Conservation (phyloP, 1,139 yeast genomes). For the Blastobotrys proliferans region DNA sequence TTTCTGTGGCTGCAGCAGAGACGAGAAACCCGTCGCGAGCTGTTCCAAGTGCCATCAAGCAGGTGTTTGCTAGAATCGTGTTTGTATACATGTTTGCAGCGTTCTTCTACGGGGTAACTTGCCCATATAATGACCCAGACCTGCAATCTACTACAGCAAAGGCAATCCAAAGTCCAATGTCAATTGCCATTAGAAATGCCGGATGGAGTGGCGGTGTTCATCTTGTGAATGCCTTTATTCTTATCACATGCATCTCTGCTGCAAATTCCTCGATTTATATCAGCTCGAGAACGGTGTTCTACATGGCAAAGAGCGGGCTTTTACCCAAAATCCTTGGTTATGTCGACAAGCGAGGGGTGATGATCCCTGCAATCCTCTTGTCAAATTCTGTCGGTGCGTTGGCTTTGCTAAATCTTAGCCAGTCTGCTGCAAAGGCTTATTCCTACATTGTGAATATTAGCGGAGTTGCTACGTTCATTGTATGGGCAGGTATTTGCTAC, state of each 20-base stretch:
- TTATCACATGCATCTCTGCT: constrained; percentile 62
- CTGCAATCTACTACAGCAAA: constrained; percentile 45
- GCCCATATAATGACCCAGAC: constrained; percentile 67
- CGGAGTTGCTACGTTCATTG: constrained; percentile 52
- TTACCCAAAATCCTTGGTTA: constrained; percentile 57
- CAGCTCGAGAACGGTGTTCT: constrained; percentile 41
- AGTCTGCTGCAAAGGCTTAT: constrained; percentile 67
- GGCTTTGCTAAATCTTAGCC: constrained; percentile 65
- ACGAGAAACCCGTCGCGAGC: constrained; percentile 75
- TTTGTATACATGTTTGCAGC: constrained; percentile 76
- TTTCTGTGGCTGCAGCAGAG: constrained; percentile 89
- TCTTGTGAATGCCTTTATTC: constrained; percentile 69
- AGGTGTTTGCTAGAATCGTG: constrained; percentile 75
- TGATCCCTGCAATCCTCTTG: constrained; percentile 48
- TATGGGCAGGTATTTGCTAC: constrained; percentile 49
- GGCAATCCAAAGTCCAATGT: constrained; percentile 71
- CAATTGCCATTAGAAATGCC: constrained; percentile 63
- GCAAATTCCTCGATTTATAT: constrained; percentile 72
- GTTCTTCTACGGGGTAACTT: constrained; percentile 76
- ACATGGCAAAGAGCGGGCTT: constrained; percentile 55
- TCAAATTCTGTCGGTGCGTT: constrained; percentile 40
- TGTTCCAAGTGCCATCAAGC: constrained; percentile 80
- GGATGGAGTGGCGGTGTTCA: constrained; percentile 67
- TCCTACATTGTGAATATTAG: constrained; percentile 79
- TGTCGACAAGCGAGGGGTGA: constrained; percentile 60